A percentile compares a stretch with the other conserved stretches of the same genome.
These are phyloP conservation scores for Graphilbum ipis-grandicollis DNA, from an alignment of 2,329 filamentous ascomycete species.

Conservation along the genomic window DNA sequence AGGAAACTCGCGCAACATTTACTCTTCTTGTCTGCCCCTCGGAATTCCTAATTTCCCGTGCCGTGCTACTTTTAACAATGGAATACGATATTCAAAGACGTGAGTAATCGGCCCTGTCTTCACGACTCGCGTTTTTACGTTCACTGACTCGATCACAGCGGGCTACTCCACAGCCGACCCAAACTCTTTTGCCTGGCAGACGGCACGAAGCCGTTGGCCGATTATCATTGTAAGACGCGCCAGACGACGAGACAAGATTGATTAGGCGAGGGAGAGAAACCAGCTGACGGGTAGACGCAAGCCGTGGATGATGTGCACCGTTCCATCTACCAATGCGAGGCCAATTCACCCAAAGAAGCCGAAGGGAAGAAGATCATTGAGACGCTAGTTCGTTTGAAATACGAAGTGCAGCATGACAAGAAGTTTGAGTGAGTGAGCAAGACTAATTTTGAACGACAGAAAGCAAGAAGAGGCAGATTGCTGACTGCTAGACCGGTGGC, in stretches of 20 bases:
- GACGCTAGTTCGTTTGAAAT: slow-evolving; percentile 69
- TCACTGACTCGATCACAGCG: slow-evolving; percentile 28
- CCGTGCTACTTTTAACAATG: no score
- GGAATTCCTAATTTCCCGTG: neutral
- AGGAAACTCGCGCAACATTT: no score
- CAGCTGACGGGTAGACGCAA: slow-evolving; percentile 44
- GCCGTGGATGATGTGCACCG: slow-evolving; percentile 91
- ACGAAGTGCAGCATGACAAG: slow-evolving; percentile 84
- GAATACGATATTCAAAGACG: slow-evolving; percentile 59
- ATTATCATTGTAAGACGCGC: slow-evolving; percentile 58
- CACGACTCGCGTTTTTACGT: no score
- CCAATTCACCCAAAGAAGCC: slow-evolving; percentile 43
- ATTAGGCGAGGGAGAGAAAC: no score
- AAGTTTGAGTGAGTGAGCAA: slow-evolving; percentile 24
- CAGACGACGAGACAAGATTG: neutral
- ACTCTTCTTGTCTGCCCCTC: neutral
- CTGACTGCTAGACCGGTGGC: slow-evolving; percentile 39
- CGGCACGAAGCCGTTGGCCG: slow-evolving; percentile 79
- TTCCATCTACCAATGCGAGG: slow-evolving; percentile 38
- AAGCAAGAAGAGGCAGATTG: neutral
- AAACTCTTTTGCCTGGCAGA: slow-evolving; percentile 73
- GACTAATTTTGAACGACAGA: neutral
- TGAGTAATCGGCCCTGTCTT: slow-evolving; percentile 24
- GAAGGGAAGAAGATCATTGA: slow-evolving; percentile 82
- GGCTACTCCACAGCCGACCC: slow-evolving; percentile 65